Percentiles rank a stretch among this genome's conserved stretches.
These are phyloP conservation scores for Talaromyces trachyspermus DNA, from an alignment of 495 filamentous ascomycete genomes.

Conservation along the genomic window DNA sequence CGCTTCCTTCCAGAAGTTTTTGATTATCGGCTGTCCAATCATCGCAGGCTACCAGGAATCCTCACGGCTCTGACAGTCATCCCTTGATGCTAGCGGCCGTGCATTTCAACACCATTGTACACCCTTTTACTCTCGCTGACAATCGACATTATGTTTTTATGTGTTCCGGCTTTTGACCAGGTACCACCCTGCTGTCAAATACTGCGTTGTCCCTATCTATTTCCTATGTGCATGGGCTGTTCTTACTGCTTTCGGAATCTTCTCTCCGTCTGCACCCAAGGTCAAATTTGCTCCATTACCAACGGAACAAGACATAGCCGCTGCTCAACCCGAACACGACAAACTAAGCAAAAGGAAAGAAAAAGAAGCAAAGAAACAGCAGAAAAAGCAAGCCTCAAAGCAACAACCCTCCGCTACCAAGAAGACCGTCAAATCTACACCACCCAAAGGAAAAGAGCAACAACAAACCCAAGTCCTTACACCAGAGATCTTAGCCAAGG, in stretches of 20 bases:
- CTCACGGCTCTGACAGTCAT: slow-evolving; percentile 30
- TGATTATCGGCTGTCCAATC: slow-evolving; percentile 28
- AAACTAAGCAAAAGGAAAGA: slow-evolving; percentile 11
- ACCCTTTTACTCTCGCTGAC: slow-evolving; percentile 93
- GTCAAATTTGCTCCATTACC: background rate
- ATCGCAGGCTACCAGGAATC: slow-evolving; percentile 32
- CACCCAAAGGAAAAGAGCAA: background rate
- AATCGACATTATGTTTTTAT: slow-evolving; percentile 98
- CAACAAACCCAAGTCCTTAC: slow-evolving; percentile 13
- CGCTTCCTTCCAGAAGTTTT: slow-evolving; percentile 29
- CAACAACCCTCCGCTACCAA: slow-evolving; percentile 15
- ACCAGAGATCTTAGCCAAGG: slow-evolving; percentile 24
- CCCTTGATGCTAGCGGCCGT: slow-evolving; percentile 49
- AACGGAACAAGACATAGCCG: background rate
- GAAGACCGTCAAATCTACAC: slow-evolving; percentile 7
- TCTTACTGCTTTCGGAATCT: slow-evolving; percentile 47
- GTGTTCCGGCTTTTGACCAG: slow-evolving; percentile 78
- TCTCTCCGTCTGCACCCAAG: slow-evolving; percentile 15
- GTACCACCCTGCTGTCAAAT: slow-evolving; percentile 53
- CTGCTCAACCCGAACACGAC: slow-evolving; percentile 6
- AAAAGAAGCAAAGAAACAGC: slow-evolving; percentile 20
- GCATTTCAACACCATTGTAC: slow-evolving; percentile 82
- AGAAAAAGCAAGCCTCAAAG: slow-evolving; percentile 19
- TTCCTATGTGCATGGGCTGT: slow-evolving; percentile 53
- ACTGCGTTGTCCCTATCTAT: slow-evolving; percentile 58